Percentiles rank a stretch among this genome's conserved stretches.
Evolutionary conservation across 805 yeast species (phyloP).

Genomic region (Metschnikowia noctiluminum): DNA sequence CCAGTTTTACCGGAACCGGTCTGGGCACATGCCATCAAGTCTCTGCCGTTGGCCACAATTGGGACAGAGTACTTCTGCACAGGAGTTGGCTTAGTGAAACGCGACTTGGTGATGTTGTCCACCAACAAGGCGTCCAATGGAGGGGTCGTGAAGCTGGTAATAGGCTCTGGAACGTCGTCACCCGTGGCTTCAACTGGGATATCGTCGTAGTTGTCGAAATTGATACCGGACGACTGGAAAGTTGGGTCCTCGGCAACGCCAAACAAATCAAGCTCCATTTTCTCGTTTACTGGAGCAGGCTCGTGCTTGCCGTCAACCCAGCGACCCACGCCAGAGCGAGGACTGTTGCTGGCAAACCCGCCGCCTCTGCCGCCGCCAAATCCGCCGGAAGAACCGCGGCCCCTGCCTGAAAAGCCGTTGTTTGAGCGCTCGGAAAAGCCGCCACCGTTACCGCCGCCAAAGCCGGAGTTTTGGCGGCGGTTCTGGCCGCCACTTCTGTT

Average conservation of each 20-base stretch:
- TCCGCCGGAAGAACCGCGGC: conserved; percentile 27
- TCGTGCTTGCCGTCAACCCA: conserved; percentile 86
- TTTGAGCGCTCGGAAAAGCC: conserved; percentile 4
- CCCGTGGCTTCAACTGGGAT: conserved; percentile 99
- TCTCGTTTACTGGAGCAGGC: conserved; percentile 71
- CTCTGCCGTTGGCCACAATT: conserved; percentile 84
- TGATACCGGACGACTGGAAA: conserved; percentile 93
- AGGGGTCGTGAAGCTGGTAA: conserved; percentile 81
- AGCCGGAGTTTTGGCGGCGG: conserved; percentile 30
- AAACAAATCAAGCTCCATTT: conserved; percentile 74
- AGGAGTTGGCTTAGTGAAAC: conserved; percentile 95
- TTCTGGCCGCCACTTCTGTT: conserved; percentile 30
- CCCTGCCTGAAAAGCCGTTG: conserved; percentile 25
- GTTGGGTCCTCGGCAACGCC: conserved; percentile 73
- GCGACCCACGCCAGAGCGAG: conserved; percentile 67
- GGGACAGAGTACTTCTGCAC: conserved; percentile 94
- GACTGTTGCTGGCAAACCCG: conserved; percentile 19
- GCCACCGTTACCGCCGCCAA: conserved; percentile 14
- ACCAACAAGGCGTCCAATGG: conserved; percentile 85
- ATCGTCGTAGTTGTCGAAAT: conserved; percentile 97
- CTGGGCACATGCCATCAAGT: conserved; percentile 96
- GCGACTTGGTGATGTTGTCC: conserved; percentile 81
- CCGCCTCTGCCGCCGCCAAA: conserved; percentile 24
- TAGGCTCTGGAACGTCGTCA: conserved; percentile 90
- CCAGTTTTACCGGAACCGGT: conserved; percentile 99